Conservation (phyloP, 1,284 basidiomycete species). For the Cystobasidiaceae sp. region DNA sequence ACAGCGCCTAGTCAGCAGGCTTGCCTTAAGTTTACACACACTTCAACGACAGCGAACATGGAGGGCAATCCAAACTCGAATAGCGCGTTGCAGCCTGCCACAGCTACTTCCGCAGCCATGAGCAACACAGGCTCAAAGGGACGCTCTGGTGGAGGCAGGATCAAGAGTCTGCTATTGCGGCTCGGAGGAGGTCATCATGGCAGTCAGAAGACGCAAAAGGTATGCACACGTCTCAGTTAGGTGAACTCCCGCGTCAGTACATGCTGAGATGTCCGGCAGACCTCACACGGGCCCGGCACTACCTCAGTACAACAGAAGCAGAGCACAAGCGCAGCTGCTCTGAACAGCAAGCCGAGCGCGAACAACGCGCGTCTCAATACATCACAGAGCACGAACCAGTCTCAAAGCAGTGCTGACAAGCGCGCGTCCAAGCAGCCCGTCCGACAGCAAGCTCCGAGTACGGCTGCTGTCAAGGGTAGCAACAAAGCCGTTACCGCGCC, state of each 20-base stretch:
- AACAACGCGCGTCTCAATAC: not conserved
- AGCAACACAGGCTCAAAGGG: constrained; percentile 1
- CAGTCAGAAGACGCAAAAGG: not conserved
- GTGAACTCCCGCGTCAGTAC: not conserved
- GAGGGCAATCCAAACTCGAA: not conserved
- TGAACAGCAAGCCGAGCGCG: too few species aligned
- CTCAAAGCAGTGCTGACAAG: too few species aligned
- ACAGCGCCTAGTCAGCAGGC: too few species aligned
- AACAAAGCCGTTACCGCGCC: not conserved
- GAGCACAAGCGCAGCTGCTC: too few species aligned
- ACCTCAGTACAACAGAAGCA: too few species aligned
- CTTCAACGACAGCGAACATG: not conserved
- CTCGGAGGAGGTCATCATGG: constrained; percentile 17
- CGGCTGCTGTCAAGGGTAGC: not conserved
- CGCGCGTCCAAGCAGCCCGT: not conserved
- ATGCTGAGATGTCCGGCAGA: not conserved
- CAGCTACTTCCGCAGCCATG: not conserved
- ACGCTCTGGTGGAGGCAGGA: not conserved
- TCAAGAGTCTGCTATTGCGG: constrained; percentile 18
- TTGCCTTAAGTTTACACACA: too few species aligned
- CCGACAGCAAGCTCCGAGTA: not conserved
- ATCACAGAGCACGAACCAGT: not conserved
- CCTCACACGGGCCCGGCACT: too few species aligned
- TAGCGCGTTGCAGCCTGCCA: not conserved
- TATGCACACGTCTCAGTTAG: not conserved